phyloP scores from a whole-genome alignment of 257 asterid species.

The Solanum acaule region DNA sequence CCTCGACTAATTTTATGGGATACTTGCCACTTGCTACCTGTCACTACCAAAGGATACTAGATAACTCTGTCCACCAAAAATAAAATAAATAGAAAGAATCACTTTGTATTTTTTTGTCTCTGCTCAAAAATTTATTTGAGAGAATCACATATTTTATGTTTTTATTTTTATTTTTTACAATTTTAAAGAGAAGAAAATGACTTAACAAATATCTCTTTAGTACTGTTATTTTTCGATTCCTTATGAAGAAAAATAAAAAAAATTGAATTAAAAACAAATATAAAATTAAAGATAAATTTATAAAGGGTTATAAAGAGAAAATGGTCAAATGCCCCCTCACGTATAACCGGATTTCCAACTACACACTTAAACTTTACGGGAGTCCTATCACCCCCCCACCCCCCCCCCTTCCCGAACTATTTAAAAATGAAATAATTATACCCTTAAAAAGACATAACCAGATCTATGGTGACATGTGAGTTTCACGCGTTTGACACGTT shows the following conservation, averaged over 20 bases:
- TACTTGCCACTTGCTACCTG: neutral
- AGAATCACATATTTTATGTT: neutral
- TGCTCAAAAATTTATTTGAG: neutral
- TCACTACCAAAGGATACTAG: too few species aligned
- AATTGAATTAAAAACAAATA: rapidly evolving
- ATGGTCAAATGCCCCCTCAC: too few species aligned
- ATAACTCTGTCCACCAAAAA: neutral
- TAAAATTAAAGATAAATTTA: neutral
- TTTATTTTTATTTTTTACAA: too few species aligned
- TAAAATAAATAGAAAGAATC: too few species aligned
- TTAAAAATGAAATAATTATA: too few species aligned
- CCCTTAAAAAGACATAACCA: too few species aligned
- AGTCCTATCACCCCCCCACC: too few species aligned
- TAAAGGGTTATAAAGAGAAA: neutral
- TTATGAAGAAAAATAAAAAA: neutral
- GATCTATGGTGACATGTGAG: too few species aligned
- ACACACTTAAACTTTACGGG: too few species aligned
- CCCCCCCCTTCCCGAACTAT: too few species aligned
- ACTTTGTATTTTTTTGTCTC: neutral
- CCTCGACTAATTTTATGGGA: neutral
- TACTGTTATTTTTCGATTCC: neutral
- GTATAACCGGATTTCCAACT: too few species aligned
- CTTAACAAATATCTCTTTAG: neutral
- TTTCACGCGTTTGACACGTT: too few species aligned
- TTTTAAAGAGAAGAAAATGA: neutral